Evolutionary conservation across 208 protist genomes (phyloP), one percentile per base, ranked within the genome.

Genomic region (Leishmania lainsoni): DNA sequence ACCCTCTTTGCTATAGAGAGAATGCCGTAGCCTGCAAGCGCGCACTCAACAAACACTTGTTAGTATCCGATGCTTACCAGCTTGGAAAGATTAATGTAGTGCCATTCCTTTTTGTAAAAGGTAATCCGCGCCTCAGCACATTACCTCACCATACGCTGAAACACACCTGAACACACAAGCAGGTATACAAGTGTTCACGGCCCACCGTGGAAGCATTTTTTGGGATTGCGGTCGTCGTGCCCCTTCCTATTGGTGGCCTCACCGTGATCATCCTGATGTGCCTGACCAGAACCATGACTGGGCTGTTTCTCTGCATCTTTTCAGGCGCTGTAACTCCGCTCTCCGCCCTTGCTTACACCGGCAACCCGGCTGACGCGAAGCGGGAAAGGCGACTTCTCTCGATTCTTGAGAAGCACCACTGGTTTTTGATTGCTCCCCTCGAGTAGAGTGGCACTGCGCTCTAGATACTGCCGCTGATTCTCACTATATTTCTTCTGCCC

Each of bases 381-480:
- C 59, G 69, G 45, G 88, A 89, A 14, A 84, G 85, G 68, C 70
- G 76, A n/a, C 80, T 95, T 17, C 84, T 95, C 69, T 70, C 81
- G n/a, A 86, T 95, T 59, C 78, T 95, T 12, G 81, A 91, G n/a
- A 85, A 91, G 59, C 89, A 88, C 14, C 87, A 92, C 56, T 93
- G 92, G 90, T 68, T 93, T 22, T 86, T 95, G 32, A 91, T 95
- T 59, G 91, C 90, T 29, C 81, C 93, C 32, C 82, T 95, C 29
- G 79, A 89, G 63, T 87, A 83, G 82, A 89, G 91, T 59, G 92
- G 91, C 77, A 81, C 92, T 54, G 92, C 87, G 5, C 76, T 95
- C 17, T 88, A 95, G 72, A 92, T 91, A 87, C 87, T 96, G 84
- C 91, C 93, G 29, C 70, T 96, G 63, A 70, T 94, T 29, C 83